Conservation (phyloP, 768 basidiomycete genomes). For the Boletus rufocinnamomeus region DNA sequence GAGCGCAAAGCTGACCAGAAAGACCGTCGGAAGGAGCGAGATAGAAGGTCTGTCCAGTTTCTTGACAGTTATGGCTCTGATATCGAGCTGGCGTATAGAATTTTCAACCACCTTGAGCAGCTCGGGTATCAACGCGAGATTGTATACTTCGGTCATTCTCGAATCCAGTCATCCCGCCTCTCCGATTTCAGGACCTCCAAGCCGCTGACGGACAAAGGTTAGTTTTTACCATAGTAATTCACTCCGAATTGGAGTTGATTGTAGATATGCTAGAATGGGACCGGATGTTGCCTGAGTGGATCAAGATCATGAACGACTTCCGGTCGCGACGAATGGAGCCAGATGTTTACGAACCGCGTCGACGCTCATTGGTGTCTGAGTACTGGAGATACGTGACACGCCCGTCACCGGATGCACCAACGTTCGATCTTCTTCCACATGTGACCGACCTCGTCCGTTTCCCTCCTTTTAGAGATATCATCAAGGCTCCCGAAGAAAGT, state of each 20-base stretch:
- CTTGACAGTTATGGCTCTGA: background rate
- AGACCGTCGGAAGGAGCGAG: background rate
- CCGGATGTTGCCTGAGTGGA: slow-evolving; percentile 7
- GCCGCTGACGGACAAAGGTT: slow-evolving; percentile 17
- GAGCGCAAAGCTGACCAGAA: background rate
- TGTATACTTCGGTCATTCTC: background rate
- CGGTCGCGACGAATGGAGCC: slow-evolving; percentile 8
- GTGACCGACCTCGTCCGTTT: background rate
- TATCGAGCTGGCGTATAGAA: background rate
- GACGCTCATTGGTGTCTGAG: background rate
- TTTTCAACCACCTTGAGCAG: background rate
- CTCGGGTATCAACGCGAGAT: background rate
- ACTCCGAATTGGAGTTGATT: background rate
- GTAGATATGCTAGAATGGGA: slow-evolving; percentile 10
- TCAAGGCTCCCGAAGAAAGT: background rate
- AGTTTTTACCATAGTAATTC: background rate
- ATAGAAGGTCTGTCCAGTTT: background rate
- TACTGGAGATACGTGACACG: background rate
- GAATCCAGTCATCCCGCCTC: too few species aligned
- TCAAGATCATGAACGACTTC: background rate
- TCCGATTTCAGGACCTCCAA: background rate
- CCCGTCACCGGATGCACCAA: background rate
- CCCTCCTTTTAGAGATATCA: background rate
- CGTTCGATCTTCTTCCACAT: background rate
- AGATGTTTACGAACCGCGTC: slow-evolving; percentile 2